Conservation (phyloP, 2,329 filamentous ascomycete species). For the Ophiostoma sp. region DNA sequence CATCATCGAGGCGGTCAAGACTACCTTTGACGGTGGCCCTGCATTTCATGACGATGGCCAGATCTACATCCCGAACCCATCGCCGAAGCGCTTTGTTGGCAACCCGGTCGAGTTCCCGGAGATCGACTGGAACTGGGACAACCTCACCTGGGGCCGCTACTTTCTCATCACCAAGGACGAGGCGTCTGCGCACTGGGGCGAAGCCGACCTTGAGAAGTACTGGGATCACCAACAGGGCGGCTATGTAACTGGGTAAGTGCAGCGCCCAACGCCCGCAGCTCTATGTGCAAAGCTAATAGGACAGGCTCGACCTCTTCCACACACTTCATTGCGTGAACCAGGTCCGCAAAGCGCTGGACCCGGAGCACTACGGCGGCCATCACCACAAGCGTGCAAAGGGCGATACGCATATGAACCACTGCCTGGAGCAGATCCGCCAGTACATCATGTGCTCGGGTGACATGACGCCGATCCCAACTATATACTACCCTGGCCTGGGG, state of each 20-base stretch:
- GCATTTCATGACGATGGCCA: conserved; percentile 15
- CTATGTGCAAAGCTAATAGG: neutral
- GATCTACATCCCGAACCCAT: conserved; percentile 17
- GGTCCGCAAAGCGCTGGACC: conserved; percentile 25
- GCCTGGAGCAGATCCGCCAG: conserved; percentile 28
- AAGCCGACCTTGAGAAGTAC: conserved; percentile 11
- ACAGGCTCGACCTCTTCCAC: conserved; percentile 26
- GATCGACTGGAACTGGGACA: conserved; percentile 17
- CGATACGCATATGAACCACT: conserved; percentile 26
- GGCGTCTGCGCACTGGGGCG: conserved; percentile 13
- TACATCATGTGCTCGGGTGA: conserved; percentile 28
- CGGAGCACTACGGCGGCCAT: conserved; percentile 24
- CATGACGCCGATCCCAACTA: conserved; percentile 27
- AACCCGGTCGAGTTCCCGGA: conserved; percentile 11
- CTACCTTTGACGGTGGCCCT: conserved; percentile 2
- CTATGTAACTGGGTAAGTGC: conserved; percentile 21
- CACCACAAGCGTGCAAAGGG: conserved; percentile 7
- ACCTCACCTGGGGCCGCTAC: conserved; percentile 17
- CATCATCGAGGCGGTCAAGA: neutral
- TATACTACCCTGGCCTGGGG: conserved; percentile 23
- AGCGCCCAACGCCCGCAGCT: neutral
- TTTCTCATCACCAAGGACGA: conserved; percentile 15
- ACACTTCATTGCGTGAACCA: conserved; percentile 28
- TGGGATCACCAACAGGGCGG: conserved; percentile 21
- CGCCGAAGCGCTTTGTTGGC: conserved; percentile 11